A percentile compares a stretch with the other conserved stretches of the same genome.
Conservation (phyloP, 2,329 filamentous ascomycete species). For the Coniochaeta sp. region DNA sequence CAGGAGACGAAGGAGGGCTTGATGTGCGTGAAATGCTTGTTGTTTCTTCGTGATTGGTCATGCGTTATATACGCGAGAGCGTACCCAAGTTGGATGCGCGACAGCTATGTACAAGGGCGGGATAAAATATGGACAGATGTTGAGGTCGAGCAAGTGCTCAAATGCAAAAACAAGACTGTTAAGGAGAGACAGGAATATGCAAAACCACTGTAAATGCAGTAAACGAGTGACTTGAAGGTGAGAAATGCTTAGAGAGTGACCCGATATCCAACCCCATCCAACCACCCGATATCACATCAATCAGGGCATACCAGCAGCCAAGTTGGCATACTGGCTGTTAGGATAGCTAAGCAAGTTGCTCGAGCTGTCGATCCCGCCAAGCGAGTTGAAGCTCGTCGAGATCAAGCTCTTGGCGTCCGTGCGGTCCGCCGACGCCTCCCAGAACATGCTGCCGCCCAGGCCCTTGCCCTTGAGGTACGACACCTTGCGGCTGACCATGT, state of each 20-base stretch:
- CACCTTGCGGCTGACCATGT: slow-evolving; percentile 55
- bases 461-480: slow-evolving; percentile 54
- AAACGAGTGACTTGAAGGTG: too few species aligned
- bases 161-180: background rate
- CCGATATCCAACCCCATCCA: too few species aligned
- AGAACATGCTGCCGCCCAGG: slow-evolving; percentile 78
- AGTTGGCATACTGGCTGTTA: slow-evolving; percentile 47
- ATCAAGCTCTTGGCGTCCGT: slow-evolving; percentile 56
- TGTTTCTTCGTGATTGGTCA: too few species aligned
- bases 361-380: slow-evolving; percentile 38
- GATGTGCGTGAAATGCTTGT: slow-evolving; percentile 48
- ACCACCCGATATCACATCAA: too few species aligned
- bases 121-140: background rate
- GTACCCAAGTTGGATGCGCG: background rate
- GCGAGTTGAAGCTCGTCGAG: slow-evolving; percentile 29
- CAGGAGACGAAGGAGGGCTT: slow-evolving; percentile 42
- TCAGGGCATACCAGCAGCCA: slow-evolving; percentile 19
- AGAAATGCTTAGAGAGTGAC: background rate
- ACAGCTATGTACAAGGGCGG: background rate
- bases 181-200: background rate
- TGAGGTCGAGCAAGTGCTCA: background rate
- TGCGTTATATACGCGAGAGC: background rate
- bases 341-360: slow-evolving; percentile 46
- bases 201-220: background rate
- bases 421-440: slow-evolving; percentile 70